phyloP scores from a whole-genome alignment of 2,329 filamentous ascomycete genomes.

The Botrytis hyacinthi region DNA sequence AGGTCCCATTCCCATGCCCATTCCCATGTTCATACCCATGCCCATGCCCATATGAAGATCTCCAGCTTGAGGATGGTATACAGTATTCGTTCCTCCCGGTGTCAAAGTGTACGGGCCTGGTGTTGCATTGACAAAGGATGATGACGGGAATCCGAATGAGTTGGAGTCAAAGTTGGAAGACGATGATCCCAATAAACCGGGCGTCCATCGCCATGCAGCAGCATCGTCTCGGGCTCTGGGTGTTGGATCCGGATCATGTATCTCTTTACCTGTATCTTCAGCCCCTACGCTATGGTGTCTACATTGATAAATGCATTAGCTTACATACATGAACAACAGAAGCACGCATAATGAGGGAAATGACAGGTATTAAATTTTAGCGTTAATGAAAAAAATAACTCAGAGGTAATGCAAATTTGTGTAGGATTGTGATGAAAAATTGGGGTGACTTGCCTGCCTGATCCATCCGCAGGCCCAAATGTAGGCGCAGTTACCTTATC shows the following conservation, averaged over 20 bases:
- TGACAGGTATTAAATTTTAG: not conserved
- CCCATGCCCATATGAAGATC: constrained; percentile 82
- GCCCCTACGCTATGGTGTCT: constrained; percentile 36
- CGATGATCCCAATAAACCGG: constrained; percentile 69
- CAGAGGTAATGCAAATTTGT: not conserved
- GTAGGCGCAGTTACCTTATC: constrained; percentile 27
- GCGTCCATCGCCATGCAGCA: constrained; percentile 85
- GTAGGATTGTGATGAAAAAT: not conserved
- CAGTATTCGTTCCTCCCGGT: constrained; percentile 72
- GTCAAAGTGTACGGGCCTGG: constrained; percentile 87
- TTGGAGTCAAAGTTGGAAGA: constrained; percentile 85
- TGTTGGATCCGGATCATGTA: constrained; percentile 79
- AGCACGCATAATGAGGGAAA: not conserved
- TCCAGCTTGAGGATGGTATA: constrained; percentile 80
- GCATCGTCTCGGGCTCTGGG: constrained; percentile 76
- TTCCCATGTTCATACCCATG: constrained; percentile 54
- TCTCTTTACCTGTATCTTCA: constrained; percentile 42
- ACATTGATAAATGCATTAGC: constrained; percentile 10
- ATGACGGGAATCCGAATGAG: constrained; percentile 72
- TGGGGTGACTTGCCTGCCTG: constrained; percentile 30
- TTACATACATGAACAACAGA: not conserved
- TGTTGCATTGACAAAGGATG: constrained; percentile 73
- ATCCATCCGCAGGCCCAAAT: constrained; percentile 29
- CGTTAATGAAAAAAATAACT: not conserved
- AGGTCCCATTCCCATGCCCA: constrained; percentile 57